Evolutionary conservation across 352 stramenopile genomes (phyloP), one percentile per base, ranked within the genome.

Genomic region (Vaucheria bursata): DNA sequence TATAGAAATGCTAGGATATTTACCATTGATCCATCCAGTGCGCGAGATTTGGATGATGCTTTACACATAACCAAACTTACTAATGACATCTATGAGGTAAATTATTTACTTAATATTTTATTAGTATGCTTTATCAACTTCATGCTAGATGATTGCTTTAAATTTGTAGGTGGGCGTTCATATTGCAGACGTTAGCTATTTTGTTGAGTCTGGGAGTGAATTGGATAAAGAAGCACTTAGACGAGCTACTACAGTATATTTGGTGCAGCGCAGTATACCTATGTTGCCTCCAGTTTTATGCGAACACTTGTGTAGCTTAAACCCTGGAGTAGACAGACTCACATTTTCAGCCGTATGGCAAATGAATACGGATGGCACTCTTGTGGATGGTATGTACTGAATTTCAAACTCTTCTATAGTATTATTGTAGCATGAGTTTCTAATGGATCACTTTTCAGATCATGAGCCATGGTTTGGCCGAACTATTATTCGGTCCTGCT

Each of bases 131-230:
- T n/a, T n/a, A n/a, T n/a, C n/a, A n/a, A n/a, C n/a, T n/a, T n/a
- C n/a, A n/a, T n/a, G n/a, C n/a, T n/a, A n/a, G n/a, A n/a, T n/a
- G n/a, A n/a, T n/a, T n/a, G n/a, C n/a, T n/a, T n/a, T n/a, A n/a
- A n/a, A n/a, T n/a, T n/a, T n/a, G n/a, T 34, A 68, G 53, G 70
- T 82, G 2, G 94, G 94, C 33, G 94, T 98, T 7, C 96, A 99
- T 82, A 99, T 99, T 86, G 96, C 96, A 0, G 96, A 99, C 81
- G 95, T 99, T 34, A 96, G 92, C 33, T 89, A 97, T 80, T 99
- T 98, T 83, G 86, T 99, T 0, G 78, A 87, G 40, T 87, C 89
- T 12, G 88, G 90, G 45, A 97, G 87, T 1, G 70, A 89, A n/a
- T 85, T 99, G n/a, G 95, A 99, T 80, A 71, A 86, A 6, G 95